A percentile compares a stretch with the other conserved stretches of the same genome.
Conservation (phyloP, 2,329 filamentous ascomycete species). For the Cercospora beticola region DNA sequence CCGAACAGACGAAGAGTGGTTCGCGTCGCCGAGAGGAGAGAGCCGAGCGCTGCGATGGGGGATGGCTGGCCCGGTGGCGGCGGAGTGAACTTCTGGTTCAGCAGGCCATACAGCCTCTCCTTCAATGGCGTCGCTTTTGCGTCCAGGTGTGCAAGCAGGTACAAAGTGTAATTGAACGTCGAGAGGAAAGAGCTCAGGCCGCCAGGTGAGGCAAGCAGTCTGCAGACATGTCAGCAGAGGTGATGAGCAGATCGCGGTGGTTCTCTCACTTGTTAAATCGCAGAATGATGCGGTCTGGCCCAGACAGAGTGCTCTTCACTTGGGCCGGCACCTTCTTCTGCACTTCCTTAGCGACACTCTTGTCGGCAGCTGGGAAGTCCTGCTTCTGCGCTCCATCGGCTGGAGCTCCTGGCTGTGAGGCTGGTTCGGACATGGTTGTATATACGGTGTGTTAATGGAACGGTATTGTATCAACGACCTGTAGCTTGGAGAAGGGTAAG, state of each 20-base stretch:
- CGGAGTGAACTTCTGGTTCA: constrained; percentile 31
- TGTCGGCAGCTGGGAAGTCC: constrained; percentile 32
- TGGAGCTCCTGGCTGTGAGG: constrained; percentile 40
- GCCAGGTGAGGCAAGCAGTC: constrained; percentile 46
- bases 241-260: background rate
- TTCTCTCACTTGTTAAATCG: constrained; percentile 46
- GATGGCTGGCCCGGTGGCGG: constrained; percentile 28
- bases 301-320: constrained; percentile 34
- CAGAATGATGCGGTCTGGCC: constrained; percentile 43
- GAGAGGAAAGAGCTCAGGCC: constrained; percentile 48
- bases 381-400: constrained; percentile 36
- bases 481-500: background rate
- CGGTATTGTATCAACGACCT: background rate
- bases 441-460: background rate
- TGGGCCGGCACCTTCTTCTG: constrained; percentile 32
- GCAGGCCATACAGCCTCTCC: constrained; percentile 38
- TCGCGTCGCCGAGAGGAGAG: constrained; percentile 44
- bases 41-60: constrained; percentile 39
- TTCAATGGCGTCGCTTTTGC: constrained; percentile 40
- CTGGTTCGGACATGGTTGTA: constrained; percentile 40
- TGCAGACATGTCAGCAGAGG: constrained; percentile 24
- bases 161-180: constrained; percentile 50
- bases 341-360: constrained; percentile 34
- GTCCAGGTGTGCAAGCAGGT: constrained; percentile 47
- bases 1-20: constrained; percentile 48